A percentile compares a stretch with the other conserved stretches of the same genome.
Evolutionary conservation across 1,139 yeast species (phyloP).

Genomic region (Blastobotrys ciferrii): DNA sequence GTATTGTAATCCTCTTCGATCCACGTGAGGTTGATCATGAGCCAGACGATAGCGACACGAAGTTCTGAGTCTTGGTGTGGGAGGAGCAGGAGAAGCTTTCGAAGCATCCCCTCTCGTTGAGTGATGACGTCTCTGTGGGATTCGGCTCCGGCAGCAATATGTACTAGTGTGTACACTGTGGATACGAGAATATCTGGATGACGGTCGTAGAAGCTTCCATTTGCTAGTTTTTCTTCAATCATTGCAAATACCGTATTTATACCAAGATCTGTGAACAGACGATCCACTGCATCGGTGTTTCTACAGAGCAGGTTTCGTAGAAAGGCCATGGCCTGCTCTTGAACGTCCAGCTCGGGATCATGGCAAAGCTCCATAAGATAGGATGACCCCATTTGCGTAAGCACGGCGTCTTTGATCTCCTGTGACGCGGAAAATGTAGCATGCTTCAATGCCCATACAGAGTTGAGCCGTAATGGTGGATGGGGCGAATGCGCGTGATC

Average conservation of each 20-base stretch:
- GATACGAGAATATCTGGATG: constrained; percentile 41
- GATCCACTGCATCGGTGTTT: constrained; percentile 51
- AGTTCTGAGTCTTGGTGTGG: constrained; percentile 42
- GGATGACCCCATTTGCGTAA: constrained; percentile 49
- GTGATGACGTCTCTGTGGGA: constrained; percentile 47
- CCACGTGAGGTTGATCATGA: constrained; percentile 59
- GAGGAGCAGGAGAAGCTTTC: constrained; percentile 38
- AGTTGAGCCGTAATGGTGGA: constrained; percentile 44
- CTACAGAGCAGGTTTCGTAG: constrained; percentile 71
- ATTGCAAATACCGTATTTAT: constrained; percentile 32
- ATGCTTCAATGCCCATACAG: constrained; percentile 58
- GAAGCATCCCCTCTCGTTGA: constrained; percentile 43
- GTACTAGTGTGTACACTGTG: constrained; percentile 53
- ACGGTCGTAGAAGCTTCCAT: constrained; percentile 13
- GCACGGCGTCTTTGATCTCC: constrained; percentile 33
- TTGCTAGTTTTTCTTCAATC: constrained; percentile 27
- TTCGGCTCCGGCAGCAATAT: constrained; percentile 56
- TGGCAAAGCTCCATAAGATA: constrained; percentile 51
- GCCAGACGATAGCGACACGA: constrained; percentile 59
- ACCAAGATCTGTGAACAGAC: constrained; percentile 40
- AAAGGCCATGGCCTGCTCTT: constrained; percentile 69
- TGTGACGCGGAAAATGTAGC: constrained; percentile 45
- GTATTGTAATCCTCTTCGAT: constrained; percentile 37
- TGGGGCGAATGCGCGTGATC: constrained; percentile 36
- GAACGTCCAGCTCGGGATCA: constrained; percentile 51